phyloP scores from a whole-genome alignment of 257 asterid species.

The Coffea eugenioides region DNA sequence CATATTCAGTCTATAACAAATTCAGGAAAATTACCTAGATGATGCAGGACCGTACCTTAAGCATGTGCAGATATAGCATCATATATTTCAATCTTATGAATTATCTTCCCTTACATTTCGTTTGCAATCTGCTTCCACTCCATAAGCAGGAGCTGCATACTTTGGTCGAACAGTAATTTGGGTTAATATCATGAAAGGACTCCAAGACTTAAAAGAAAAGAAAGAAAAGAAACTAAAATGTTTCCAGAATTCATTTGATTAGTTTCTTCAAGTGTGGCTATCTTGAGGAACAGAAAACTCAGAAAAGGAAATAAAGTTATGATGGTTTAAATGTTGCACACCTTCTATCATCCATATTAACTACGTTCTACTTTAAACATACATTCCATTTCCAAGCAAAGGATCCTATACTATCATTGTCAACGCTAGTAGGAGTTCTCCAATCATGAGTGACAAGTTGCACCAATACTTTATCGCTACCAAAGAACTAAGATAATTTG shows the following conservation, averaged over 20 bases:
- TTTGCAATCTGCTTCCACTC: conserved; percentile 6
- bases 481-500: neutral
- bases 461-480: neutral
- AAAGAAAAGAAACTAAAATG: neutral
- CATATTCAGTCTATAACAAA: conserved; percentile 2
- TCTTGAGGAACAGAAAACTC: neutral
- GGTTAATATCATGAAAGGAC: neutral
- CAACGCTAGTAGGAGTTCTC: neutral
- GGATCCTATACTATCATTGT: neutral
- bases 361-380: neutral
- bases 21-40: neutral
- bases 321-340: neutral
- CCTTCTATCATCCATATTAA: neutral
- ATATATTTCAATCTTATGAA: neutral
- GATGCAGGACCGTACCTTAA: neutral
- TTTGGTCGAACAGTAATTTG: neutral
- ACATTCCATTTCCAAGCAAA: neutral
- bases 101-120: neutral
- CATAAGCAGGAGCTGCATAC: neutral
- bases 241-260: neutral
- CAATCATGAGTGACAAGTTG: conserved; percentile 1
- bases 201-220: conserved; percentile 3
- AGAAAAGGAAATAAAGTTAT: neutral
- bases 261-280: neutral
- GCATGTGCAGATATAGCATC: neutral